A percentile compares a stretch with the other conserved stretches of the same genome.
Evolutionary conservation across 164 flowering plant species (phyloP).

Genomic region (Litsea cubeba): DNA sequence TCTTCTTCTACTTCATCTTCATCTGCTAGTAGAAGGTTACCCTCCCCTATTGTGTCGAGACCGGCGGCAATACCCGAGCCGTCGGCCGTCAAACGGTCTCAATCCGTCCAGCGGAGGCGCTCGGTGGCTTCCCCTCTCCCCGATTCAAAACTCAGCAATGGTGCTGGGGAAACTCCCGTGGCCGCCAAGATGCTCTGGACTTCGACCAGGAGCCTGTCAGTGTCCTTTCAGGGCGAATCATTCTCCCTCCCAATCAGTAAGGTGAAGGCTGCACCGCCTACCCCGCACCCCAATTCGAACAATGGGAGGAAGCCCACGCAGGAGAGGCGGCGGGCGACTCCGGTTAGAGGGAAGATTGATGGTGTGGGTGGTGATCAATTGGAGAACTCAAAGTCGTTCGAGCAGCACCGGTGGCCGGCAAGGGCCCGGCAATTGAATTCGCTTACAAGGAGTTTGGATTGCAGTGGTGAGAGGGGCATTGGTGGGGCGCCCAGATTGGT

Average conservation of each 20-base stretch:
- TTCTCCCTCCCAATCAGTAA: constrained; percentile 81
- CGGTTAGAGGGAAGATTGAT: constrained; percentile 29
- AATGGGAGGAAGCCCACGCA: constrained; percentile 35
- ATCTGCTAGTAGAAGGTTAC: constrained; percentile 32
- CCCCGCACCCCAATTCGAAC: constrained; percentile 21
- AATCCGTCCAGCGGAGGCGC: constrained; percentile 54
- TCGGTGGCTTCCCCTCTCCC: constrained; percentile 10
- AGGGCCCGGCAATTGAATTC: constrained; percentile 31
- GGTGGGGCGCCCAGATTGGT: constrained; percentile 14
- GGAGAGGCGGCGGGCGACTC: constrained; percentile 45
- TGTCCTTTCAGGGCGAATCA: constrained; percentile 91
- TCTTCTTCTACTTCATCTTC: constrained; percentile 27
- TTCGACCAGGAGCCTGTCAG: constrained; percentile 78
- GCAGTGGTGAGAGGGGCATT: constrained; percentile 12
- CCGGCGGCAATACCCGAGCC: constrained; percentile 14
- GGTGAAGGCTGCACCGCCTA: constrained; percentile 12
- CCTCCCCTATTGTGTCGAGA: constrained; percentile 46
- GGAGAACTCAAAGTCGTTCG: constrained; percentile 50
- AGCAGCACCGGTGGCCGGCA: constrained; percentile 74
- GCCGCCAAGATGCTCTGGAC: constrained; percentile 61
- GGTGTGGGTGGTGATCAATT: constrained; percentile 34
- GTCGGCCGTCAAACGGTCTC: constrained; percentile 39
- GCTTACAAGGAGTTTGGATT: constrained; percentile 63
- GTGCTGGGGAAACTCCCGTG: constrained; percentile 34
- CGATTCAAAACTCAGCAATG: constrained; percentile 10